These are phyloP conservation scores for Citrus maxima DNA, from an alignment of 345 rosid species.

Conservation along the genomic window DNA sequence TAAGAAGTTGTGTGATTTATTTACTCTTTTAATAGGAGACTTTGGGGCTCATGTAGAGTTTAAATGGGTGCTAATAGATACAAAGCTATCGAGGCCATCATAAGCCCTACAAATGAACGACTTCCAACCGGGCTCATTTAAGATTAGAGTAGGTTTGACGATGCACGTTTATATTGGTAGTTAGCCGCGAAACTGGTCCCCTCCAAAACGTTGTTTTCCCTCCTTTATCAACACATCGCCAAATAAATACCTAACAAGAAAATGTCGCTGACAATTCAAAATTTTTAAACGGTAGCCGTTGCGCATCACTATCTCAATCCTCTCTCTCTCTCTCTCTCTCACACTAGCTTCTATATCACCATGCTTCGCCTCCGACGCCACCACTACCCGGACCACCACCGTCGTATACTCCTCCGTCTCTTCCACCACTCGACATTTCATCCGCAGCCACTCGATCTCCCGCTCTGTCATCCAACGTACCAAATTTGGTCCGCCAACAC, in stretches of 20 bases:
- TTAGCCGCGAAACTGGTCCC: neutral
- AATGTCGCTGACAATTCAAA: neutral
- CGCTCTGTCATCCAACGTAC: constrained; percentile 73
- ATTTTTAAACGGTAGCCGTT: neutral
- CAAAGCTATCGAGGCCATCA: no score
- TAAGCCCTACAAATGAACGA: no score
- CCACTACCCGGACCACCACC: constrained; percentile 18
- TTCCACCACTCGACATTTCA: neutral
- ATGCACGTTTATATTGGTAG: neutral
- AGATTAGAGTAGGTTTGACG: neutral
- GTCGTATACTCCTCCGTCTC: constrained; percentile 16
- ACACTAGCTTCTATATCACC: no score
- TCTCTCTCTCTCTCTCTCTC: no score
- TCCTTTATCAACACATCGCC: no score
- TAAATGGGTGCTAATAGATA: no score
- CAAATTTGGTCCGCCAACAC: constrained; percentile 86
- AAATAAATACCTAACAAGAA: no score
- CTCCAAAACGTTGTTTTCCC: neutral
- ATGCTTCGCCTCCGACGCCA: constrained; percentile 23
- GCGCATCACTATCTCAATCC: neutral
- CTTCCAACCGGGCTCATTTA: neutral
- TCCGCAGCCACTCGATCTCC: constrained; percentile 26
- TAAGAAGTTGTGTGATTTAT: no score
- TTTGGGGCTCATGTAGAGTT: no score
- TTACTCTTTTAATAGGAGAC: no score